These are phyloP conservation scores for Rhazya stricta DNA, from an alignment of 257 asterid species.

Conservation along the genomic window DNA sequence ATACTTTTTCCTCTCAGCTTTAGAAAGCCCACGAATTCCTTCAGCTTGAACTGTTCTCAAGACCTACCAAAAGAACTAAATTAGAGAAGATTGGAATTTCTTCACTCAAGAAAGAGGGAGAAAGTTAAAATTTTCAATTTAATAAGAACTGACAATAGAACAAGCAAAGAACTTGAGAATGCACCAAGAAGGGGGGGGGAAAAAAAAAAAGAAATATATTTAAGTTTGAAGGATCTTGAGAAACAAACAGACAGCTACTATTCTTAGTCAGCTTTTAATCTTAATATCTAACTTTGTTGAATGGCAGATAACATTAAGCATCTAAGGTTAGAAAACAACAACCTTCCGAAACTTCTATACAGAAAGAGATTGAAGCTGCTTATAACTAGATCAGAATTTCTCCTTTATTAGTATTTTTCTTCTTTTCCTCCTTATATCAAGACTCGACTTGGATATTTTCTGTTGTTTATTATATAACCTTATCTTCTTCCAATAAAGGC, in stretches of 20 bases:
- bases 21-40: constrained; percentile 77
- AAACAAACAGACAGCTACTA: background rate
- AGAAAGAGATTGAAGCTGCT: constrained; percentile 2
- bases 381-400: background rate
- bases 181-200: background rate
- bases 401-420: background rate
- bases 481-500: background rate
- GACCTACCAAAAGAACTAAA: constrained; percentile 37
- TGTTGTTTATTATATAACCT: background rate
- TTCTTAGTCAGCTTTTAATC: background rate
- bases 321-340: background rate
- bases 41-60: constrained; percentile 80
- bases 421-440: background rate
- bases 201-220: background rate
- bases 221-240: background rate
- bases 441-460: background rate
- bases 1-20: constrained; percentile 59
- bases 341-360: background rate
- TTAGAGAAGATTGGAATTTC: constrained; percentile 10
- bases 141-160: background rate
- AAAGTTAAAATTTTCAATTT: background rate
- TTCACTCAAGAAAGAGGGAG: constrained; percentile 3
- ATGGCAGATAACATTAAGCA: background rate
- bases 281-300: background rate
- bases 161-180: background rate